phyloP scores from a whole-genome alignment of 2,329 filamentous ascomycete species.

The Alternaria triticina region DNA sequence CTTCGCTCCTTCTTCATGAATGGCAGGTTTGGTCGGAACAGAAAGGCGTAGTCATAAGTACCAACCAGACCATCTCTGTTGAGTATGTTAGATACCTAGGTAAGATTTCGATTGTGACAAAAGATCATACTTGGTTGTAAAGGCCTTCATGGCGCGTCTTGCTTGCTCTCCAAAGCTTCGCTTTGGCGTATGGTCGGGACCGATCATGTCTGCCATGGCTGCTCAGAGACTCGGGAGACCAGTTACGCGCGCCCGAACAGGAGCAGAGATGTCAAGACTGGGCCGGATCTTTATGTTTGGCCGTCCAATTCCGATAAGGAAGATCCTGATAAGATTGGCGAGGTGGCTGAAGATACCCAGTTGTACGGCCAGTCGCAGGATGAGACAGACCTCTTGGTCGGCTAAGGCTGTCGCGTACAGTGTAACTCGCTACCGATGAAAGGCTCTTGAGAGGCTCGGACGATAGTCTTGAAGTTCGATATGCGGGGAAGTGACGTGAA shows the following conservation, averaged over 20 bases:
- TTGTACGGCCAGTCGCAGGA: conserved; percentile 14
- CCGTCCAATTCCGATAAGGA: conserved; percentile 19
- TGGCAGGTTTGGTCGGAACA: conserved; percentile 82
- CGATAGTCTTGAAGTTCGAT: conserved; percentile 14
- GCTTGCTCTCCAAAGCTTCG: conserved; percentile 51
- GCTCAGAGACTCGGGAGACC: background rate
- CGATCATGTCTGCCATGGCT: conserved; percentile 51
- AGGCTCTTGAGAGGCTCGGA: conserved; percentile 19
- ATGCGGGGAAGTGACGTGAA: conserved; percentile 30
- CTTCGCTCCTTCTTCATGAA: conserved; percentile 71
- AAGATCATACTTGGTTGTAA: conserved; percentile 56
- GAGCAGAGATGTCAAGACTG: background rate
- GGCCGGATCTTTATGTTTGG: background rate
- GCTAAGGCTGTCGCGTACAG: conserved; percentile 13
- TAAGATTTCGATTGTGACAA: background rate
- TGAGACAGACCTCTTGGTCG: background rate
- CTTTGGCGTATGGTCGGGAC: conserved; percentile 50
- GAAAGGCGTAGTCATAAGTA: conserved; percentile 86
- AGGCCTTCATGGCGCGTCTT: conserved; percentile 51
- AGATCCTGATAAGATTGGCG: conserved; percentile 24
- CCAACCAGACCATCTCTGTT: conserved; percentile 76
- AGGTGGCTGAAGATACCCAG: conserved; percentile 24
- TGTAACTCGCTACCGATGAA: conserved; percentile 11
- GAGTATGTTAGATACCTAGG: background rate
- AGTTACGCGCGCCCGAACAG: background rate